Evolutionary conservation across 306 rosid species (phyloP).

Genomic region (Cicer cuneatum): DNA sequence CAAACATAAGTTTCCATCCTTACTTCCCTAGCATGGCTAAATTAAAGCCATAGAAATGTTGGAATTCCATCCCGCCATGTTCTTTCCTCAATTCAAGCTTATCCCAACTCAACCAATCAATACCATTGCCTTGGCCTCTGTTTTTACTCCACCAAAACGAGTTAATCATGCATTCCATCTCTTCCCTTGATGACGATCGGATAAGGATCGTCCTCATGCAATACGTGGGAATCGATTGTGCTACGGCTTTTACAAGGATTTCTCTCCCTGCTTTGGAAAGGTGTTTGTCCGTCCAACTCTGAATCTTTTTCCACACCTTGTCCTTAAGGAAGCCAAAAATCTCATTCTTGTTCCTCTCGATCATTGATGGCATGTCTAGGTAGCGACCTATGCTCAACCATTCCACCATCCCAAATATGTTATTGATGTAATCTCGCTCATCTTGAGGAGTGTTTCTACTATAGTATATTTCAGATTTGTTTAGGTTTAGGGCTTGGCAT

Average conservation of each 20-base stretch:
- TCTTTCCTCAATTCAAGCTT: neutral
- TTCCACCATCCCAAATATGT: too few species aligned
- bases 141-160: neutral
- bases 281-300: too few species aligned
- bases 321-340: too few species aligned
- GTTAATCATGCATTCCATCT: neutral
- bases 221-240: neutral
- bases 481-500: too few species aligned
- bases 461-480: too few species aligned
- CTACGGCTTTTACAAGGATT: neutral
- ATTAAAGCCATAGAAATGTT: neutral
- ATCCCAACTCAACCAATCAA: neutral
- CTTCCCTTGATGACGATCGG: neutral
- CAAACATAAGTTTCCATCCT: neutral
- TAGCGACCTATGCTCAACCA: too few species aligned
- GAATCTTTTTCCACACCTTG: too few species aligned
- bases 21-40: neutral
- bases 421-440: too few species aligned
- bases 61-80: neutral
- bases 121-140: neutral
- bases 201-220: neutral
- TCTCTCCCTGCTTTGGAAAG: too few species aligned
- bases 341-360: too few species aligned
- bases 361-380: too few species aligned
- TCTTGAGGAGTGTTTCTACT: too few species aligned